Evolutionary conservation across 2,329 filamentous ascomycete genomes (phyloP), one percentile per base, ranked within the genome.

Genomic region (Dothistroma pini): DNA sequence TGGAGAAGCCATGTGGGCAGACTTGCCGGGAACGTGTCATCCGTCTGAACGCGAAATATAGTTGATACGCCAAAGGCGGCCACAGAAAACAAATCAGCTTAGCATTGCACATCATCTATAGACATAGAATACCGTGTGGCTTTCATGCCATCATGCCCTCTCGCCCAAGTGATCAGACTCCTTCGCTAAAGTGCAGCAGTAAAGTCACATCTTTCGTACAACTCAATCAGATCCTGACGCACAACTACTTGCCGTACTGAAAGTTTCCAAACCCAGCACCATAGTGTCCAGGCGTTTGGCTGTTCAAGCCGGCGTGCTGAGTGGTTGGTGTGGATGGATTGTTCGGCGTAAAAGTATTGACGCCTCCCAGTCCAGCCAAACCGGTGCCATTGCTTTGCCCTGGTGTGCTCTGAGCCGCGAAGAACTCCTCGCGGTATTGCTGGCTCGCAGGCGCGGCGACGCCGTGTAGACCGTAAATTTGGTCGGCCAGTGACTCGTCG

Each of bases 381-480:
- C 64, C 64, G 19, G 51, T 47, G 22, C 70, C 70, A 56, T 68
- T 70, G 8, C 58, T 31, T 59, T 68, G 61, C 59, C 65, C 62
- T 19, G 66, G 70, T 38, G 68, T 81, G 69, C 54, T 78, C 59
- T 77, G 77, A 58, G 78, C 78, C 16, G 78, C 78, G 29, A 79
- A 73, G 62, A 75, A 76, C 48, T 76, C 74, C n/a, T 76, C 73
- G 12, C 74, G 67, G 34, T 69, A 71, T 38, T 73, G 75, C 89
- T 79, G 86, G 67, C 89, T 83, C 2, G 80, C 80, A 21, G 80
- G 80, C 14, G 78, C 74, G 10, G 77, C 75, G 11, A 82, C 79
- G 32, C 77, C 89, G 56, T 92, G 93, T 10, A 97, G 81, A 11
- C 93, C 93, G 90, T 93, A 97, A 69, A 97, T 92, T 76, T 96